phyloP scores from a whole-genome alignment of 805 yeast species.

The Kuraishia piskuri region DNA sequence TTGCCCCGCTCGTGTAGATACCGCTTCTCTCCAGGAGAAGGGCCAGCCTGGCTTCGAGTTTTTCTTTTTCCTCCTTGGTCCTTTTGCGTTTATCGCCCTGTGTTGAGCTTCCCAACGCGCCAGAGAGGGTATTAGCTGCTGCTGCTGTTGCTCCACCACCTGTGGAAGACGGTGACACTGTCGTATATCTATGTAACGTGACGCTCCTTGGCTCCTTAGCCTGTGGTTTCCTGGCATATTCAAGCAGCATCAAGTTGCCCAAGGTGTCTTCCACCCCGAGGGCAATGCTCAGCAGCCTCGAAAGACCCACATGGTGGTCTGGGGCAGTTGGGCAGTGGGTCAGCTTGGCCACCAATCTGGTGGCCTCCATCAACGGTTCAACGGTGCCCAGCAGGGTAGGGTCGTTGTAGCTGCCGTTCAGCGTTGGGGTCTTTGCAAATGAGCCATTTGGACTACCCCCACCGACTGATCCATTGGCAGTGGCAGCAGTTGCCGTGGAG shows the following conservation, averaged over 20 bases:
- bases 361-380: conserved; percentile 22
- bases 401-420: background rate
- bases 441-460: background rate
- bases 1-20: conserved; percentile 10
- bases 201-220: conserved; percentile 28
- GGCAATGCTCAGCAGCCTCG: conserved; percentile 45
- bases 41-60: conserved; percentile 8
- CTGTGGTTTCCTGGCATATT: conserved; percentile 30
- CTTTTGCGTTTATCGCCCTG: background rate
- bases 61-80: background rate
- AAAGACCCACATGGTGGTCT: conserved; percentile 38
- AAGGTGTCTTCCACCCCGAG: conserved; percentile 39
- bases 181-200: conserved; percentile 46
- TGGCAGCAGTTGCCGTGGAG: no score
- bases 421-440: background rate
- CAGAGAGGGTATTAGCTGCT: conserved; percentile 24
- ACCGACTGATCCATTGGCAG: background rate
- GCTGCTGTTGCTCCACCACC: conserved; percentile 15
- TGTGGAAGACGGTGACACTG: conserved; percentile 31
- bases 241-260: conserved; percentile 48
- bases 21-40: conserved; percentile 8
- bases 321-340: conserved; percentile 27
- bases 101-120: conserved; percentile 14
- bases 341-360: conserved; percentile 42
- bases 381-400: background rate